Percentiles rank a stretch among this genome's conserved stretches.
Evolutionary conservation across 805 yeast genomes (phyloP).

Genomic region (Candida incommunis): DNA sequence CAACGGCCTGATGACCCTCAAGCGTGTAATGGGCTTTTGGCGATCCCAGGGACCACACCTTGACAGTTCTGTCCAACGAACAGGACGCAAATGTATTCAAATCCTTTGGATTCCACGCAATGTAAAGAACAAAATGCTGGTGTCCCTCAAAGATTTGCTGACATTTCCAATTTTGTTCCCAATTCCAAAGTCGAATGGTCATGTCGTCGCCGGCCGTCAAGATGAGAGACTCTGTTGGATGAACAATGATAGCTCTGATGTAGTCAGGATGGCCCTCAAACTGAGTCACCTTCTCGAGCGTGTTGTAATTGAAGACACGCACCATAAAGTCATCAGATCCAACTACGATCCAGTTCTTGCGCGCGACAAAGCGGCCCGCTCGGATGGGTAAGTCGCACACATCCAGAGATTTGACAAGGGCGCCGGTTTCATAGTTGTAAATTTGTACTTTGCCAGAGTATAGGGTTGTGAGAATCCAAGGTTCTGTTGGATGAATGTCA

Average conservation of each 20-base stretch:
- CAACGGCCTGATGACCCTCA: conserved; percentile 80
- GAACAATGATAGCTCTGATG: conserved; percentile 84
- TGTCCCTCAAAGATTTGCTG: conserved; percentile 93
- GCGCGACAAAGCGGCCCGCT: conserved; percentile 86
- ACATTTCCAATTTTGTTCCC: conserved; percentile 87
- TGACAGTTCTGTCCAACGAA: conserved; percentile 89
- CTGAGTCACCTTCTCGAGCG: conserved; percentile 87
- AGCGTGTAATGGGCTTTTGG: conserved; percentile 81
- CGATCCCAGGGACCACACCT: conserved; percentile 90
- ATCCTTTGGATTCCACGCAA: conserved; percentile 94
- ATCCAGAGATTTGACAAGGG: conserved; percentile 77
- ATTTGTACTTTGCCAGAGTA: conserved; percentile 85
- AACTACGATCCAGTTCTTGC: conserved; percentile 93
- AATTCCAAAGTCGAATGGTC: conserved; percentile 88
- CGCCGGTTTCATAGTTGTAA: conserved; percentile 82
- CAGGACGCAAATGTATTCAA: conserved; percentile 96
- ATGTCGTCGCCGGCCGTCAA: conserved; percentile 86
- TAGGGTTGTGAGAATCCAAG: conserved; percentile 88
- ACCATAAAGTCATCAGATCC: conserved; percentile 94
- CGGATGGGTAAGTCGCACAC: conserved; percentile 95
- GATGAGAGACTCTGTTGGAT: conserved; percentile 82
- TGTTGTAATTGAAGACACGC: conserved; percentile 87
- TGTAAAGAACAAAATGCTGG: conserved; percentile 86
- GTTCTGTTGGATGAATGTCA: conserved; percentile 96
- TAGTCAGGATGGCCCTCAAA: conserved; percentile 98